Evolutionary conservation across 306 rosid genomes (phyloP), one percentile per base, ranked within the genome.

Genomic region (Cucumis sativus): DNA sequence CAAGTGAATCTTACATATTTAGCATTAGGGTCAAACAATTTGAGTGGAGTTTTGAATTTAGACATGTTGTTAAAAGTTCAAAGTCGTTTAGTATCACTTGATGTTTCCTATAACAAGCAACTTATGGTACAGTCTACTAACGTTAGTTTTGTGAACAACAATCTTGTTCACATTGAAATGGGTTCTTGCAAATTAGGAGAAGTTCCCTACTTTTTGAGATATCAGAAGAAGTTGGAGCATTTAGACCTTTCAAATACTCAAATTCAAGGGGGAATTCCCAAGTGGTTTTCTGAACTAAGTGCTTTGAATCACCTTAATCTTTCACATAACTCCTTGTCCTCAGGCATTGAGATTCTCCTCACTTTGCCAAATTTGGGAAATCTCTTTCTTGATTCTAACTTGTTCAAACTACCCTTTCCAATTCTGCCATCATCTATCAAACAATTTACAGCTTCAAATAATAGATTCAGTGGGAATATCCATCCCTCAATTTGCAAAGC

Each of bases 171-270:
- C 8, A 6, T 23, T 23, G 8, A 59, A 4, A 52, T 86, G 30
- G 80, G 85, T 18, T 79, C 81, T 5, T 65, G 79, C 43, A 74
- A 74, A n/a, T 9, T 84, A 16, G 59, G 8, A 30, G 28, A 0
- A 21, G 80, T 84, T 20, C 86, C 90, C 0, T 40, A 43, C 47
- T 77, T 78, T 23, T 11, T 80, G 10, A 57, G 69, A 35, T 35
- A 1, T 10, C 14, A 68, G 10, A 75, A 30, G 41, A 20, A 57
- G 16, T 3, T 87, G 11, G 0, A 0, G 7, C 0, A 0, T 0
- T 56, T 85, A 58, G 82, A 83, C 64, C 83, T 86, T 56, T 82
- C 88, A 4, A 1, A 65, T n/a, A 79, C 74, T 57, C 68, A 62
- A 6, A 83, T 81, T 61, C 55, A 35, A 0, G 84, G 81, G 16